Percentiles rank a stretch among this genome's conserved stretches.
Conservation (phyloP, 2,329 filamentous ascomycete genomes). For the Calonectria multiphialidica region DNA sequence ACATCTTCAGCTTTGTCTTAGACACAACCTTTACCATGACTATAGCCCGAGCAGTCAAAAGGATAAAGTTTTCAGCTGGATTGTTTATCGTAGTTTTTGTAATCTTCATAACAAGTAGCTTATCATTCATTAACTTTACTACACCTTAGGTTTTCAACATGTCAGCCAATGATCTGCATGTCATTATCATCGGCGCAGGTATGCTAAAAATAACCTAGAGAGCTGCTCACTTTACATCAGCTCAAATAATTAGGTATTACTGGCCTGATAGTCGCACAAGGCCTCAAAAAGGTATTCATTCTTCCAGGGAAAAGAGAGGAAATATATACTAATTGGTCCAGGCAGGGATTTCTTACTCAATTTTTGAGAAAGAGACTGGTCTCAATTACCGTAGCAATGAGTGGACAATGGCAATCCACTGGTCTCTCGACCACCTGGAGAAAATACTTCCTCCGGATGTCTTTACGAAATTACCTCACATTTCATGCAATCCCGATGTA, state of each 20-base stretch:
- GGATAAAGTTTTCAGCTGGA: background rate
- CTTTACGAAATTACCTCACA: constrained; percentile 30
- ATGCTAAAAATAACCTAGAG: background rate
- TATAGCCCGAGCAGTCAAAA: background rate
- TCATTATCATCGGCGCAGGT: constrained; percentile 37
- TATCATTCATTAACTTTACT: background rate
- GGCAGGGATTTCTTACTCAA: constrained; percentile 31
- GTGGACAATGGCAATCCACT: constrained; percentile 41
- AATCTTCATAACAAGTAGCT: background rate
- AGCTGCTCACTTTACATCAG: background rate
- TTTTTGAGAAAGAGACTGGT: constrained; percentile 34
- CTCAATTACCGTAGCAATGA: constrained; percentile 41
- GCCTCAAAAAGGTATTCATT: constrained; percentile 28
- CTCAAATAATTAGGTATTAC: constrained; percentile 27
- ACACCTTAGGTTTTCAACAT: constrained; percentile 14
- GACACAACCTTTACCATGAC: background rate
- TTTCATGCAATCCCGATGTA: constrained; percentile 37
- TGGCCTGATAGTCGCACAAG: constrained; percentile 33
- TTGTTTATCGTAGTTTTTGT: background rate
- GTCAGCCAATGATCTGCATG: constrained; percentile 29
- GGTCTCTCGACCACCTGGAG: constrained; percentile 32
- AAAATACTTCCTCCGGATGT: constrained; percentile 30
- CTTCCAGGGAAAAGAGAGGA: background rate
- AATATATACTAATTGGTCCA: background rate
- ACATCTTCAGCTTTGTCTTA: too few relatives aligned